Conservation (phyloP, 345 rosid genomes). For the Cardamine resedifolia region DNA sequence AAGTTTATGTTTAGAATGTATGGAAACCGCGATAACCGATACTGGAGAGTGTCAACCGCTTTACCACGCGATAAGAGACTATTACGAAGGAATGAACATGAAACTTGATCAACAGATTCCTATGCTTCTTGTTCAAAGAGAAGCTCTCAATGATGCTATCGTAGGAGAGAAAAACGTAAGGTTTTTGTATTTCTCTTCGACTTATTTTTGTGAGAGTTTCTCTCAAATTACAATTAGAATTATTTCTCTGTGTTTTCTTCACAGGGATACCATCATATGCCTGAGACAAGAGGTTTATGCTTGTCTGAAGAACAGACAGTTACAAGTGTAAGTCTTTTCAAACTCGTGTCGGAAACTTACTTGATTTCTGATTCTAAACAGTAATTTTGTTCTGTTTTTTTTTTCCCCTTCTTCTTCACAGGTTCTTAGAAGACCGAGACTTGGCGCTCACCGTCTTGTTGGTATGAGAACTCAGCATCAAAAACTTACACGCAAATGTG, state of each 20-base stretch:
- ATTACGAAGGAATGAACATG: conserved; percentile 93
- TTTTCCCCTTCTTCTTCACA: conserved; percentile 29
- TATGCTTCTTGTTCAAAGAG: conserved; percentile 93
- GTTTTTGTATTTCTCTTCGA: no score
- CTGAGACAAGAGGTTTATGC: conserved; percentile 95
- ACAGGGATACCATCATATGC: conserved; percentile 95
- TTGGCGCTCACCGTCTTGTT: conserved; percentile 61
- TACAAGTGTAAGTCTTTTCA: conserved; percentile 60
- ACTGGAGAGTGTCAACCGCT: conserved; percentile 95
- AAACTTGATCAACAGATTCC: conserved; percentile 90
- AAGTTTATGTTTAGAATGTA: conserved; percentile 80
- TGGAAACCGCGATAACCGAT: conserved; percentile 94
- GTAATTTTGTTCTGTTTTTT: conserved; percentile 13
- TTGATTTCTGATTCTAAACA: background rate
- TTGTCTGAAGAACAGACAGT: conserved; percentile 96
- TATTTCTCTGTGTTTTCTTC: conserved; percentile 5
- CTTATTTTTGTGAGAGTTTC: background rate
- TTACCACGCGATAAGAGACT: conserved; percentile 90
- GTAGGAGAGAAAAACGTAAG: conserved; percentile 89
- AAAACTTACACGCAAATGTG: conserved; percentile 79
- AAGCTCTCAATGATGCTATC: conserved; percentile 91
- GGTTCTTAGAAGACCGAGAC: conserved; percentile 63
- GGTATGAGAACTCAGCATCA: conserved; percentile 82
- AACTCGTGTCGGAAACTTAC: background rate
- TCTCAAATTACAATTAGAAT: background rate